phyloP scores from a whole-genome alignment of 257 asterid genomes.

The Solanum arcanum region DNA sequence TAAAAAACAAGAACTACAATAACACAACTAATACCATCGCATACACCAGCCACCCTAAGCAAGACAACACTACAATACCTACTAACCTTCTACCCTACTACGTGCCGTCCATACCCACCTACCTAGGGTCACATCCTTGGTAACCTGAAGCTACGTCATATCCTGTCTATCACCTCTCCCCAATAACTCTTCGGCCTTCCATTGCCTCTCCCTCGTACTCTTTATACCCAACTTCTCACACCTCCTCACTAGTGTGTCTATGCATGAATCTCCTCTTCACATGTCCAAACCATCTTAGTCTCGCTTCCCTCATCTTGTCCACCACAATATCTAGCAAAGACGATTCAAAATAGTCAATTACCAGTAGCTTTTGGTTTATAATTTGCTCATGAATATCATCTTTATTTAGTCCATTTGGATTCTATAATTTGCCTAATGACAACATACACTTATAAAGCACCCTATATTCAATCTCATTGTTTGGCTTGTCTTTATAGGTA shows the following conservation, averaged over 20 bases:
- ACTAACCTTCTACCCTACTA: background rate
- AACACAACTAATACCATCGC: background rate
- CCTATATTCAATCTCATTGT: background rate
- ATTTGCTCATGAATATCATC: background rate
- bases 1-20: background rate
- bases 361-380: background rate
- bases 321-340: background rate
- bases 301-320: background rate
- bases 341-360: background rate
- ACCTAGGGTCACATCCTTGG: background rate
- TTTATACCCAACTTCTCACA: background rate
- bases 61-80: background rate
- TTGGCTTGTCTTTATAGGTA: background rate
- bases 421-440: background rate
- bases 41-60: background rate
- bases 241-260: background rate
- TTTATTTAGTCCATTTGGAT: background rate
- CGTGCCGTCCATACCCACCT: background rate
- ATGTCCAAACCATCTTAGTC: background rate
- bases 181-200: background rate
- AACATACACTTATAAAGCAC: background rate
- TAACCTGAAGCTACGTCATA: background rate
- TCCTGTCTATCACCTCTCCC: background rate
- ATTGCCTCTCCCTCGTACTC: background rate
- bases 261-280: background rate